phyloP scores from a whole-genome alignment of 2,329 filamentous ascomycete species.

The Beauveria bassiana region DNA sequence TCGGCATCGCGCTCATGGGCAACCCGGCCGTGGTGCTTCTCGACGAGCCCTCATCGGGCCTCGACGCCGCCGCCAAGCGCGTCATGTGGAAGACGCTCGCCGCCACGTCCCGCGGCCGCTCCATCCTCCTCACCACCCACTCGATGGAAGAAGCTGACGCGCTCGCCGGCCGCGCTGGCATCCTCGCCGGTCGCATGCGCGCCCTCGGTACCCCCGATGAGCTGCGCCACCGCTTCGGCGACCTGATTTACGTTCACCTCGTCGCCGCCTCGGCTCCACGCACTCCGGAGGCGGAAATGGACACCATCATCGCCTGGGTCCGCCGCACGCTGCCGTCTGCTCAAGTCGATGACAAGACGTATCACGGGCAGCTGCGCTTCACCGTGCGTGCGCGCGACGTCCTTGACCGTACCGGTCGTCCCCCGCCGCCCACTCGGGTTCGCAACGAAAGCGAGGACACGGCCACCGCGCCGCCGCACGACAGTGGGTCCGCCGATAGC shows the following conservation, averaged over 20 bases:
- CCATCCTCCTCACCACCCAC: slow-evolving; percentile 82
- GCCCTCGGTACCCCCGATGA: slow-evolving; percentile 70
- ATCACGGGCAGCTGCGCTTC: slow-evolving; percentile 84
- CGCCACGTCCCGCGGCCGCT: slow-evolving; percentile 66
- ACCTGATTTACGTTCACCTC: slow-evolving; percentile 73
- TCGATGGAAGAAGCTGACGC: slow-evolving; percentile 94
- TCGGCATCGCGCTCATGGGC: slow-evolving; percentile 87
- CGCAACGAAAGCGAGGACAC: not conserved
- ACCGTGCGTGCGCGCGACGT: slow-evolving; percentile 50
- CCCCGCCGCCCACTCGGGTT: not conserved
- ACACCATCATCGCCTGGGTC: slow-evolving; percentile 60
- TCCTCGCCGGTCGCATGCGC: slow-evolving; percentile 79
- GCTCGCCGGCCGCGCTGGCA: slow-evolving; percentile 73
- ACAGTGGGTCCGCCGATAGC: too few relatives aligned
- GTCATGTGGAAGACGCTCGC: slow-evolving; percentile 87
- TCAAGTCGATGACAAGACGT: slow-evolving; percentile 63
- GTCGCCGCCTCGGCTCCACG: slow-evolving; percentile 69
- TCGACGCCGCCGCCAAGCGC: slow-evolving; percentile 85
- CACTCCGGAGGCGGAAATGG: slow-evolving; percentile 62
- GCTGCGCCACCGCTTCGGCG: slow-evolving; percentile 67
- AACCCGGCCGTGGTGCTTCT: slow-evolving; percentile 82
- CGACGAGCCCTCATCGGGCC: slow-evolving; percentile 81
- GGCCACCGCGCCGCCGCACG: slow-evolving; percentile 22
- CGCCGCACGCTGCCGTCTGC: slow-evolving; percentile 52
- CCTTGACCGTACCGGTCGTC: not conserved